Evolutionary conservation across 2,329 filamentous ascomycete genomes (phyloP), one percentile per base, ranked within the genome.

Genomic region (Tolypocladium tundrense): DNA sequence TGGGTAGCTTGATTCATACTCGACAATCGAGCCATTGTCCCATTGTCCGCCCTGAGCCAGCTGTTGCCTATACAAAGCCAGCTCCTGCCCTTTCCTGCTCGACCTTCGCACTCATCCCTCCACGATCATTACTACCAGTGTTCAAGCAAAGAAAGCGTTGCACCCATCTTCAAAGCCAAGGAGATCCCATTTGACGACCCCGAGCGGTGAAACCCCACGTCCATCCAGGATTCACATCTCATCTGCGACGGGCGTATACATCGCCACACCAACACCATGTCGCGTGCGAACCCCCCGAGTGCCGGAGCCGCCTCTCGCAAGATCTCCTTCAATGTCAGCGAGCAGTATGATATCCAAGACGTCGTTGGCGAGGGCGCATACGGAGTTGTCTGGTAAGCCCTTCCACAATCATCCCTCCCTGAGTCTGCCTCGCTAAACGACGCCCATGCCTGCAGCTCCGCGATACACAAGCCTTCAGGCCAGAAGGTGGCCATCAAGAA

Each of bases 401-500:
- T 10, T 41, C 51, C 48, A 39, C 31, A n/a, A 16, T 16, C 48
- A 21, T 6, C 10, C 31, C 31, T 13, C 31, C 16, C 3, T 16
- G 9, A 21, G 31, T 21, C 9, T 8, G 1, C 31, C 10, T n/a
- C 27, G 48, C 48, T 35, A 9, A 33, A 51, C 48, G 9, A n/a
- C 10, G 31, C 19, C 19, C 27, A 8, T 19, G 16, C 16, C 19
- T 42, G 54, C 67, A 96, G 91, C 78, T 99, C 94, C 60, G 94
- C 94, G 59, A 87, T 97, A 66, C 94, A 99, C 80, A 97, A 97
- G 78, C 94, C 94, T 27, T 97, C 94, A 0, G 88, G 91, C 62
- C 94, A 99, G 76, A 97, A 97, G 77, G 94, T 99, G 60, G 94
- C 94, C 61, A 99, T 99, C 81, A 99, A 99, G 83, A 99, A 99